Base-by-base conservation (phyloP, 2,329 filamentous ascomycete species). In the Talaromyces sp. region DNA sequence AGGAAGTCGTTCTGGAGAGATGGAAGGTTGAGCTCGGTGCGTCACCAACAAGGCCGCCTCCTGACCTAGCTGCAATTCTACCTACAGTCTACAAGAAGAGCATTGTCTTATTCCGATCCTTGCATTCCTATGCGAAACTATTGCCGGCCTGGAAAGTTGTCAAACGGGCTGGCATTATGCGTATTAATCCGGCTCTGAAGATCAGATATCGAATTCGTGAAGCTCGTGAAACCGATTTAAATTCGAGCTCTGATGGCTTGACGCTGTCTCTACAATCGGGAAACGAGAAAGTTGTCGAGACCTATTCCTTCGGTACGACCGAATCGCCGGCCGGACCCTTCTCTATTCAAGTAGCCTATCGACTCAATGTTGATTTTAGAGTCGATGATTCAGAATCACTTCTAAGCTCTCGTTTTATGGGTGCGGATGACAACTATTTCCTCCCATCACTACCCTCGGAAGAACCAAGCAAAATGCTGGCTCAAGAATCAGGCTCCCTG, bases 31-130 rank as follows among this genome's bases (percentile, higher is more conserved):
- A 95, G 74, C 83, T 98, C 64, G 91, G 91, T 73, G 86, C 87
- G 70, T 80, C 80, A 65, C 77, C 83, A 65, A 75, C 82, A 75
- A 75, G 84, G 86, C 74, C 91, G 64, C 71, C 82, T 6, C 71
- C 81, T 45, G 85, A 88, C 66, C 77, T 87, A 61, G 83, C 78
- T 62, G 82, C 86, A 56, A 82, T 86, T 37, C 81, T 98, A 61
- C 93, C 95, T 15, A 94, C 92, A 61, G 89, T 97, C 66, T 99
- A 99, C 84, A 99, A 99, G 81, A 95, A 96, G 80, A 92, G 91
- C 71, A 96, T 99, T 69, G 90, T 98, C 70, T 88, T 97, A 71
- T 97, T 98, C 79, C 87, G 95, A 67, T 93, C 93, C 1, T 84
- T 99, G 54, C 97, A 91, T 76, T 87, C 91, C 59, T 90, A 91